Evolutionary conservation across 2,329 filamentous ascomycete genomes (phyloP).

Genomic region (Diaporthe vexans): DNA sequence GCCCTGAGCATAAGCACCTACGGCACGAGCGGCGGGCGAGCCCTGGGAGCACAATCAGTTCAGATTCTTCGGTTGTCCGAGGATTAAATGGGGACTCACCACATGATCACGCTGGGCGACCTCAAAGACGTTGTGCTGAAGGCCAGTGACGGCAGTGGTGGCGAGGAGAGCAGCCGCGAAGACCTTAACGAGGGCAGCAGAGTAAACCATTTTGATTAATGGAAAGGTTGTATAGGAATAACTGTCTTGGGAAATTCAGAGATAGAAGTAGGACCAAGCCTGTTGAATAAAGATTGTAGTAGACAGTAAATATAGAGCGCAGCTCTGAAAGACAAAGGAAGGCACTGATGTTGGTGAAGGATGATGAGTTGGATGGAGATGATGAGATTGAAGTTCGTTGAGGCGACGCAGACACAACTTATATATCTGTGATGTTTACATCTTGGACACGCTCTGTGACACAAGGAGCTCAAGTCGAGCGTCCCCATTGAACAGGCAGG

Average conservation of each 20-base stretch:
- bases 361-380: too few relatives aligned
- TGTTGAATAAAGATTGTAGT: too few relatives aligned
- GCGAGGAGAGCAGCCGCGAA: constrained; percentile 14
- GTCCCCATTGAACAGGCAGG: too few relatives aligned
- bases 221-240: not conserved
- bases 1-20: not conserved
- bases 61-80: not conserved
- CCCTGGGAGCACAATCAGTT: not conserved
- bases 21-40: constrained; percentile 5
- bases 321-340: too few relatives aligned
- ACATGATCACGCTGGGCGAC: constrained; percentile 16
- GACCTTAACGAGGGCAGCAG: constrained; percentile 1
- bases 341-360: too few relatives aligned
- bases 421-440: too few relatives aligned
- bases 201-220: constrained; percentile 19
- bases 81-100: not conserved
- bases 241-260: not conserved
- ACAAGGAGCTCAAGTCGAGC: too few relatives aligned
- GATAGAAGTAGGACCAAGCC: too few relatives aligned
- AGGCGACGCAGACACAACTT: too few relatives aligned
- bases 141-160: not conserved
- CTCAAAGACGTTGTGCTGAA: not conserved
- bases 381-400: too few relatives aligned
- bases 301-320: too few relatives aligned
- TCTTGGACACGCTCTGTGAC: too few relatives aligned